phyloP scores from a whole-genome alignment of 2,329 filamentous ascomycete species.

The Trichoderma simmonsii region DNA sequence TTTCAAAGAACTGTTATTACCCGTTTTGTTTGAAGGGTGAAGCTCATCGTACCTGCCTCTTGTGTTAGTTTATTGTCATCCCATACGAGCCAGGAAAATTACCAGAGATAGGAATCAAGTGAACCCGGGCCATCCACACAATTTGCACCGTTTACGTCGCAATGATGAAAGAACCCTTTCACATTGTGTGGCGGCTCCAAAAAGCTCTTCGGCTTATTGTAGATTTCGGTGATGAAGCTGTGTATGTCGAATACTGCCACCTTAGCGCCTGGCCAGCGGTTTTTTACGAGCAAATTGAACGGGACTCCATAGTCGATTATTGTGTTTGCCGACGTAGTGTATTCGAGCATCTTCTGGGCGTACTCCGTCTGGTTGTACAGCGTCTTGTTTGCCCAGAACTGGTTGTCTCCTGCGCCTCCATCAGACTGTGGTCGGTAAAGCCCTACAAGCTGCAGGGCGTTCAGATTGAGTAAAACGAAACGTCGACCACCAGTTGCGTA shows the following conservation, averaged over 20 bases:
- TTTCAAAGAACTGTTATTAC: neutral
- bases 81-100: neutral
- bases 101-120: slow-evolving; percentile 6
- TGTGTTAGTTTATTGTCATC: slow-evolving; percentile 24
- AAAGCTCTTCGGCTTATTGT: slow-evolving; percentile 57
- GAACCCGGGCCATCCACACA: neutral
- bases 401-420: slow-evolving; percentile 21
- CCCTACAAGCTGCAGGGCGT: slow-evolving; percentile 63
- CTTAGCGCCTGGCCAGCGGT: slow-evolving; percentile 54
- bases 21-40: slow-evolving; percentile 9
- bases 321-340: slow-evolving; percentile 48
- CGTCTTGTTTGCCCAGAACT: slow-evolving; percentile 47
- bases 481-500: slow-evolving; percentile 65
- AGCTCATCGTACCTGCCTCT: slow-evolving; percentile 60
- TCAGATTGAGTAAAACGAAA: slow-evolving; percentile 69
- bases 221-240: slow-evolving; percentile 62
- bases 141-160: slow-evolving; percentile 30
- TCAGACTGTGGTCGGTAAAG: slow-evolving; percentile 48
- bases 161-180: slow-evolving; percentile 56
- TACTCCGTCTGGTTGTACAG: slow-evolving; percentile 47
- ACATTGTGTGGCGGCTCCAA: slow-evolving; percentile 64
- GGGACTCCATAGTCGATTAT: slow-evolving; percentile 48
- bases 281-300: slow-evolving; percentile 41
- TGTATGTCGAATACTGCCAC: slow-evolving; percentile 68
- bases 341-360: slow-evolving; percentile 44